A percentile compares a stretch with the other conserved stretches of the same genome.
These are phyloP conservation scores for Pilobolus umbonatus DNA, from an alignment of 192 early-diverging fungal species.

Conservation along the genomic window DNA sequence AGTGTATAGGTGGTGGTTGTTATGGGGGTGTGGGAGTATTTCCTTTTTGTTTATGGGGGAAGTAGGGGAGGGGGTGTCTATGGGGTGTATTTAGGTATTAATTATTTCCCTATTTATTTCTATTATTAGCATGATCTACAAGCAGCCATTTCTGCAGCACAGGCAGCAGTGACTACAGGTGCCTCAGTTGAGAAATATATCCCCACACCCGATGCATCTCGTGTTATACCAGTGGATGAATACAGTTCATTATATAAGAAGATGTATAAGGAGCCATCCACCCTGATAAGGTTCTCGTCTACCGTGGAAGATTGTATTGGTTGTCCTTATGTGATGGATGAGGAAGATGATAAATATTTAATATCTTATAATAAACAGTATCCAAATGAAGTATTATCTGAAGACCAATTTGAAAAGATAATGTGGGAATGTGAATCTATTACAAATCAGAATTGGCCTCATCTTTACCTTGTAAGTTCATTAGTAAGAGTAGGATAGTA, in stretches of 20 bases:
- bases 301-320: constrained; percentile 85
- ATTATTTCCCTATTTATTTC: constrained; percentile 1
- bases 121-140: constrained; percentile 79
- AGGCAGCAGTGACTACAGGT: constrained; percentile 57
- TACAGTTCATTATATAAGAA: constrained; percentile 67
- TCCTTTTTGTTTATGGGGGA: too few species aligned
- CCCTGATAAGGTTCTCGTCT: constrained; percentile 81
- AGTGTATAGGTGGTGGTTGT: neutral
- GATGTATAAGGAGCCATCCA: constrained; percentile 68
- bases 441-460: constrained; percentile 29
- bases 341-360: constrained; percentile 76
- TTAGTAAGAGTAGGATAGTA: too few species aligned
- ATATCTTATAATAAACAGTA: constrained; percentile 34
- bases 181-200: constrained; percentile 66
- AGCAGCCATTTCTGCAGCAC: constrained; percentile 80
- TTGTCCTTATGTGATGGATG: constrained; percentile 86
- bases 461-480: constrained; percentile 27
- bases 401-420: constrained; percentile 73
- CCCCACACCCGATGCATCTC: constrained; percentile 90
- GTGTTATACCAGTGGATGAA: constrained; percentile 45
- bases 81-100: neutral
- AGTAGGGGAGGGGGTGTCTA: too few species aligned
- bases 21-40: neutral
- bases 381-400: constrained; percentile 41
- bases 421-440: constrained; percentile 59